Base-by-base conservation (phyloP, 2,329 filamentous ascomycete genomes). In the Bipolaris zeicola region DNA sequence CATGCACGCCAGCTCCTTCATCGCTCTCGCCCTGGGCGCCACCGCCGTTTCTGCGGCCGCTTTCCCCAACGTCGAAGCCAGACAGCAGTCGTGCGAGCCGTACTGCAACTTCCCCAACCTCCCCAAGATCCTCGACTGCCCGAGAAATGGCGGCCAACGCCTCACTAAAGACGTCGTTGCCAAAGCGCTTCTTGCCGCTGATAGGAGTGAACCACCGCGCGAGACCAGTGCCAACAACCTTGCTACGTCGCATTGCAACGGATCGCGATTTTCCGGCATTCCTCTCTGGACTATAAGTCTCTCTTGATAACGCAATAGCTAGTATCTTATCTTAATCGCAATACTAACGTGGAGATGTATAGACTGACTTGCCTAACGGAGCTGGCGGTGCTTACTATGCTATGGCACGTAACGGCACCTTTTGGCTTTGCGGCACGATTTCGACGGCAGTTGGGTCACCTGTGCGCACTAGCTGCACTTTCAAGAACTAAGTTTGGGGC, bases 21-120 rank as follows among this genome's bases (percentile, higher is more conserved):
- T 50, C 46, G 39, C 52, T 34, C 45, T 55, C 33, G 52, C 46
- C 41, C 52, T 55, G 13, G 52, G 52, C 46, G 52, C 52, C 4
- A 33, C 33, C 33, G 52, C 46, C 13, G 52, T 50, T 39, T 45
- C 52, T 20, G 52, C 46, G 6, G 22, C 22, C 22, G 22, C 22
- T 24, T 24, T 24, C 22, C 22, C 22, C 22, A 24, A 24, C 4
- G 22, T 24, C 22, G 22, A 24, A 6, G 22, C 22, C 22, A 24
- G 22, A 24, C 22, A 24, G 5, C 2, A 31, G 13, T 5, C 18
- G 13, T 42, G 26, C 18, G 6, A 24, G 2, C 37, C 48, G 16
- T 26, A 18, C n/a, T 33, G 36, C 39, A 26, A 37, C 3, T 51
- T 44, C 39, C 49, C 39, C 3, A 20, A 24, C 22, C 22, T 24